Base-by-base conservation (phyloP, 2,329 filamentous ascomycete species). In the Colletotrichum magnum region DNA sequence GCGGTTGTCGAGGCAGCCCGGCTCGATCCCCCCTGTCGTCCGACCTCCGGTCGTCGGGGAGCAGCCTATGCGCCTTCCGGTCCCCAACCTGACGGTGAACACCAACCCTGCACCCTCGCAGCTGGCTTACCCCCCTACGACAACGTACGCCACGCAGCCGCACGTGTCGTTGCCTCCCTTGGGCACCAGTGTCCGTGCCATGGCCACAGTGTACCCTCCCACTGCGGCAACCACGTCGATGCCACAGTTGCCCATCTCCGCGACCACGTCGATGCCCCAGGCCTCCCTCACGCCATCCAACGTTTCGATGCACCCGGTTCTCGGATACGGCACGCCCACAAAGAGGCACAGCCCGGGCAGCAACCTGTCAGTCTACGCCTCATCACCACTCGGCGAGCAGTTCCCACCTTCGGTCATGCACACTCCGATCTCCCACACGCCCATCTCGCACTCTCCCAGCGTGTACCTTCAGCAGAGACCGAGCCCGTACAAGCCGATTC, bases 401-500 rank as follows among this genome's bases (percentile, higher is more conserved):
- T 92, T 88, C 61, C 83, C 83, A 6, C 78, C 73, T 57, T 87
- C 88, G 2, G 80, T 83, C 12, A 82, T 87, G 12, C 87, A 90
- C 60, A 89, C 90, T 9, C 91, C 92, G 2, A 76, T 80, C 47
- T 74, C 74, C 4, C 87, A 90, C 57, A 89, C 90, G 9, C 90
- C 92, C 6, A 89, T 90, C 52, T 92, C 93, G 39, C 88, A 96
- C 72, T 98, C 96, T 39, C 95, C 95, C 1, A 95, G 93, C 12
- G 89, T 94, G 75, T 97, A 97, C 80, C 85, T 98, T 45, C 92
- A 93, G 76, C 94, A 97, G 78, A 89, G 96, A 65, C 91, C 93
- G 72, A 98, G 95, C 64, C 96, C 96, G 3, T 98, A 98, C 81
- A 93, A 94, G 72, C 95, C 95, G 1, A 92, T 98, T 47, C 92